Percentiles rank a stretch among this genome's conserved stretches.
phyloP scores from a whole-genome alignment of 2,329 filamentous ascomycete species.

The Sarocladium strictum region DNA sequence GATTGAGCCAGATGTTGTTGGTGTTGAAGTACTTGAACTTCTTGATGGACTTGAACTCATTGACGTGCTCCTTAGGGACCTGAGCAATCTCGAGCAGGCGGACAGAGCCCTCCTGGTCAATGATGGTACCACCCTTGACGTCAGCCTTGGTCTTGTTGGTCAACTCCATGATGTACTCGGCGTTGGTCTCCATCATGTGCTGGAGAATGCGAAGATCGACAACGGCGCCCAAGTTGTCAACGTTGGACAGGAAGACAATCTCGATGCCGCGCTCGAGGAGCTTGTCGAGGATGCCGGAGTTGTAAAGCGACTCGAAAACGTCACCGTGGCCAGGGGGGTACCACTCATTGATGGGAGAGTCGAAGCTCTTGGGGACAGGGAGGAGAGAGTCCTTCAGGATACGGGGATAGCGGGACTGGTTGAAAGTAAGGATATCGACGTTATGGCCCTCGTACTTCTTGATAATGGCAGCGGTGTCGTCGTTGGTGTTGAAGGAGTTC shows the following conservation, averaged over 20 bases:
- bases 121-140: constrained; percentile 99
- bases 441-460: constrained; percentile 99
- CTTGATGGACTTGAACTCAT: constrained; percentile 99
- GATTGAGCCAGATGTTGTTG: constrained; percentile 99
- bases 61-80: constrained; percentile 99
- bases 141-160: constrained; percentile 99
- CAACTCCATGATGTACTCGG: constrained; percentile 99
- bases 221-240: constrained; percentile 95
- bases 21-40: constrained; percentile 99
- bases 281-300: constrained; percentile 96
- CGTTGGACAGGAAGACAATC: constrained; percentile 98
- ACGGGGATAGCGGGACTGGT: constrained; percentile 97
- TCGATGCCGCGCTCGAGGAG: constrained; percentile 92
- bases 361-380: constrained; percentile 82
- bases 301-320: constrained; percentile 99
- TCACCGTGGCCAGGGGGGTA: constrained; percentile 99
- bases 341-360: constrained; percentile 91
- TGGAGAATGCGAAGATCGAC: constrained; percentile 97
- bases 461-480: constrained; percentile 97
- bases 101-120: constrained; percentile 96
- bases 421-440: constrained; percentile 99
- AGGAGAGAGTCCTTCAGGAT: constrained; percentile 97
- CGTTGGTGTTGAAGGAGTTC: constrained; percentile 99
- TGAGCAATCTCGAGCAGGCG: constrained; percentile 97
- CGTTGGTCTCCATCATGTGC: constrained; percentile 96